phyloP scores from a whole-genome alignment of 1,284 basidiomycete species.

The Marasmius tenuissimus region DNA sequence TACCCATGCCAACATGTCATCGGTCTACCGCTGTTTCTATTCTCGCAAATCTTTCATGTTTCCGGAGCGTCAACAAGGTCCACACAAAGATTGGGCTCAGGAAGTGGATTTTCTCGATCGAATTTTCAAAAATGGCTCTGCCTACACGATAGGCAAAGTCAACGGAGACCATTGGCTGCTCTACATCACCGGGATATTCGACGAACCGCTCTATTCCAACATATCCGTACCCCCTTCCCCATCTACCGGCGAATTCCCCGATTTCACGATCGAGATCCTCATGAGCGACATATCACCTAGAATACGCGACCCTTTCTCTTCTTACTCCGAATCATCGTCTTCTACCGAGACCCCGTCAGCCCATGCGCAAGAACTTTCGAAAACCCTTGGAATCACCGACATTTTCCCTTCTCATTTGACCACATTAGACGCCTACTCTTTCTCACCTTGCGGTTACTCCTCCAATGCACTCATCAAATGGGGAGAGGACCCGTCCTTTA shows the following conservation, averaged over 20 bases:
- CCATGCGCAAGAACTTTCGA: slow-evolving; percentile 70
- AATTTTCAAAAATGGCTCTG: slow-evolving; percentile 85
- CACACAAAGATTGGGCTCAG: slow-evolving; percentile 93
- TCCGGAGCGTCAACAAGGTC: slow-evolving; percentile 92
- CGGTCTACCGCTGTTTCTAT: slow-evolving; percentile 92
- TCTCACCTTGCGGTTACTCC: slow-evolving; percentile 95
- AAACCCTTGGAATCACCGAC: slow-evolving; percentile 77
- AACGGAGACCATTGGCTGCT: slow-evolving; percentile 99
- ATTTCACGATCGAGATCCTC: slow-evolving; percentile 97
- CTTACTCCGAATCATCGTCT: slow-evolving; percentile 35
- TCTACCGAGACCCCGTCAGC: slow-evolving; percentile 48
- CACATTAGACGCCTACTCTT: slow-evolving; percentile 90
- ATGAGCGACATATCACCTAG: slow-evolving; percentile 91
- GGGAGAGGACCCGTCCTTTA: slow-evolving; percentile 36
- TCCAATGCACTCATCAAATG: slow-evolving; percentile 90
- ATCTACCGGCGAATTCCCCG: slow-evolving; percentile 41
- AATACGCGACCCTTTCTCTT: slow-evolving; percentile 82
- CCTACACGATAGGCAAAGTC: slow-evolving; percentile 97
- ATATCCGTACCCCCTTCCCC: slow-evolving; percentile 21
- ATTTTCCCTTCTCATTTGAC: slow-evolving; percentile 83
- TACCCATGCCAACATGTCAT: slow-evolving; percentile 71
- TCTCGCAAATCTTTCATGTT: slow-evolving; percentile 99
- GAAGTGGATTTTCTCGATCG: slow-evolving; percentile 92
- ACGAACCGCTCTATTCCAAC: slow-evolving; percentile 29
- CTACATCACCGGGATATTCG: slow-evolving; percentile 77